Evolutionary conservation across 257 asterid genomes (phyloP), one percentile per base, ranked within the genome.

Genomic region (Solanum appendiculatum): DNA sequence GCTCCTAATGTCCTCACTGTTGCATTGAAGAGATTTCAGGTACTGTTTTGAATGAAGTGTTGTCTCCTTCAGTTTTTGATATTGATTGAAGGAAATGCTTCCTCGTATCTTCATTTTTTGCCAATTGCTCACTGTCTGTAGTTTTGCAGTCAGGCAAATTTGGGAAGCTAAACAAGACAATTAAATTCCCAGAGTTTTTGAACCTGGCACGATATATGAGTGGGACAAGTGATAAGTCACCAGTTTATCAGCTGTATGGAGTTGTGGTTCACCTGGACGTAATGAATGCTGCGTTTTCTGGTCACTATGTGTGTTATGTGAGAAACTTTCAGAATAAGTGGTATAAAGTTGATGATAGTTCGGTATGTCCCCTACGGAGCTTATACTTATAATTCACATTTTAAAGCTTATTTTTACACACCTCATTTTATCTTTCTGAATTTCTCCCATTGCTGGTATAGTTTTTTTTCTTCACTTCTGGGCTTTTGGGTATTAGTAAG

Each of bases 1-100:
- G 98, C 98, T 83, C 98, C 98, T 77, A 96, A 96, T 84, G 86
- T 96, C 90, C 96, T 96, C 82, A 94, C 98, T n/a, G 91, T 96
- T 74, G 98, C 93, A 36, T 92, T 96, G 63, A 94, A 96, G 88
- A 91, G 98, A 91, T 96, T 94, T 92, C 98, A 95, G 98, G 98
- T 94, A 89, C 68, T 56, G 58, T 77, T 48, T 80, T 63, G 29
- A 37, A 42, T 86, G 36, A 72, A 48, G 39, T 51, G 29, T 86
- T 78, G 56, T 75, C 34, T 33, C 70, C 64, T 63, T 63, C 60
- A 58, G 46, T 7, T 51, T 75, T 82, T 36, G 12, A 80, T 64
- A 51, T 37, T 40, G n/a, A 54, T 74, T 13, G 39, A 56, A 82
- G 69, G 21, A 66, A 46, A 36, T 33, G 5, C 40, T 31, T 51